Conservation (phyloP, 208 protist genomes). For the Wallacemonas collosoma region DNA sequence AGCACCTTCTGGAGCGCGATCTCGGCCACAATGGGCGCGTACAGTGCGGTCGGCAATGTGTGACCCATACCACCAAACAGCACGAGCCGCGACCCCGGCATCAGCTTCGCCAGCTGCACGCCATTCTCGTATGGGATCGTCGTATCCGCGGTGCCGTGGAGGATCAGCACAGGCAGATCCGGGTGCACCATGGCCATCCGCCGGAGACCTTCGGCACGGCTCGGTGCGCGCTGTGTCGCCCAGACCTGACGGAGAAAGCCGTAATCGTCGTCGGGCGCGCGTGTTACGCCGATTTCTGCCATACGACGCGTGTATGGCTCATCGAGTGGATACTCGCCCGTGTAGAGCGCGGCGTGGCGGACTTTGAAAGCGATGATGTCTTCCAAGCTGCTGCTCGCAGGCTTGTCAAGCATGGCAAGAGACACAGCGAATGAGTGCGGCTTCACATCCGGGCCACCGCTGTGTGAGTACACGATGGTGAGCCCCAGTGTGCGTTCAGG, state of each 20-base stretch:
- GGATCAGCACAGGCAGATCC: conserved; percentile 31
- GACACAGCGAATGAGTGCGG: conserved; percentile 34
- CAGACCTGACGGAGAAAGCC: conserved; percentile 55
- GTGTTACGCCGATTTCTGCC: conserved; percentile 18
- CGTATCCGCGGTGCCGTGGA: conserved; percentile 62
- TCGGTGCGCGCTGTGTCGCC: conserved; percentile 49
- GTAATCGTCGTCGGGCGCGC: conserved; percentile 36
- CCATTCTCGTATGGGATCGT: conserved; percentile 67
- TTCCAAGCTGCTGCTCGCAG: conserved; percentile 31
- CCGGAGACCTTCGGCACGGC: conserved; percentile 43
- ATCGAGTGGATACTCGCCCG: conserved; percentile 41
- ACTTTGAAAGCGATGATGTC: conserved; percentile 55
- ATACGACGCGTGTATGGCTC: conserved; percentile 22
- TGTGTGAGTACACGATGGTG: conserved; percentile 56
- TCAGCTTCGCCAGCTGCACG: conserved; percentile 38
- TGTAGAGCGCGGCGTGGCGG: conserved; percentile 21
- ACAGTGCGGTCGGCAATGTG: conserved; percentile 37
- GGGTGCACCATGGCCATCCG: conserved; percentile 18
- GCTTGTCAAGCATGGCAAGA: conserved; percentile 41
- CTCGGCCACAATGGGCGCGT: conserved; percentile 32
- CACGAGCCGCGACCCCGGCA: conserved; percentile 44
- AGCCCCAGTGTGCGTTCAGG: conserved; percentile 51
- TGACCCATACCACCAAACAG: conserved; percentile 59
- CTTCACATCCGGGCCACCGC: conserved; percentile 42
- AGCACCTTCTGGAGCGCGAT: conserved; percentile 24